Evolutionary conservation across 192 early-diverging fungal genomes (phyloP), one percentile per base, ranked within the genome.

Genomic region (Coemansia sp.): DNA sequence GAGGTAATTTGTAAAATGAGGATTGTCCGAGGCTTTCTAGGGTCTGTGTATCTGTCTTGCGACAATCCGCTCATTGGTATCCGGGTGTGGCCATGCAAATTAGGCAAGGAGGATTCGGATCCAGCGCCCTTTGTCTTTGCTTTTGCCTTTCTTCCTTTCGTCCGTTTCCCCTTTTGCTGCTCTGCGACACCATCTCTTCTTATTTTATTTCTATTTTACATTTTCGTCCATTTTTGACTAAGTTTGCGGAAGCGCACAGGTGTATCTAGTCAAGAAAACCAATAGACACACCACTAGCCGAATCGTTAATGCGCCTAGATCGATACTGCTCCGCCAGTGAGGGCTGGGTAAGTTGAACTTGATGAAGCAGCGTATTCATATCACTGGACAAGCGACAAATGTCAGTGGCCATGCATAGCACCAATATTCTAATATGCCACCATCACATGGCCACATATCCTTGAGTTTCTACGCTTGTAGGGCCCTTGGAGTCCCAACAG

Each of bases 401-500:
- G 11, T 14, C 17, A 32, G 0, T 37, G 20, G 20, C 35, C 37
- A 59, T 59, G 37, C 17, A 35, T 59, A 57, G 31, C 54, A 29
- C 27, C 57, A 20, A 8, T 59, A 2, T 37, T 36, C 47, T 51
- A 25, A 51, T 41, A 14, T 65, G n/a, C n/a, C n/a, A 65, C 38
- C 49, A 29, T 20, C 3, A 51, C 24, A 7, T 56, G 32, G 2
- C 32, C 5, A 38, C 5, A 7, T 38, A 17, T 29, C 10, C 9
- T 54, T 12, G 24, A 54, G 4, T 4, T n/a, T 54, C 14, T 32
- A 38, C 35, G 14, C 17, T 12, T 62, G 36, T 77, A 71, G 74
- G 74, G 74, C 14, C 74, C 74, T 1, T 71, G 68, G 74, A 77
- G 74, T 22, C 10, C 39, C 3, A 15, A 25, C 31, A 36, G 74